Conservation (phyloP, 768 basidiomycete species). For the Leccinellum albellum region DNA sequence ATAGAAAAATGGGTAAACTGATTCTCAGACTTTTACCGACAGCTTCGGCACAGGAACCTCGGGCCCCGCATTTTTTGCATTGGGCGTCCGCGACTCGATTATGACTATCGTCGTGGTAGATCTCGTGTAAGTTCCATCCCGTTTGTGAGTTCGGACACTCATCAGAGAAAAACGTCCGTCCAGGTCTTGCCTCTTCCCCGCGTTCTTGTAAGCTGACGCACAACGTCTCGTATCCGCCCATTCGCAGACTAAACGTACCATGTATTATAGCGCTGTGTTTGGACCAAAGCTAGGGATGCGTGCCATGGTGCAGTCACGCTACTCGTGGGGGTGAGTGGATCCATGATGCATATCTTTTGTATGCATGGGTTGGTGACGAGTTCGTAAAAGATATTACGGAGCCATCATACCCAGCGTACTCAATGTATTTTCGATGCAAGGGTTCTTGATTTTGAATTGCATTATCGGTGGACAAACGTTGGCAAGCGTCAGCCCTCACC, state of each 20-base stretch:
- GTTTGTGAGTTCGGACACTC: neutral
- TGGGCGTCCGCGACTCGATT: slow-evolving; percentile 42
- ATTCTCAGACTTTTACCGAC: neutral
- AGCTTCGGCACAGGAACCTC: slow-evolving; percentile 49
- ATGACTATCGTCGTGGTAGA: slow-evolving; percentile 42
- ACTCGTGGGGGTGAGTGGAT: slow-evolving; percentile 45
- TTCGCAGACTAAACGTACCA: neutral
- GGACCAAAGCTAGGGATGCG: slow-evolving; percentile 54
- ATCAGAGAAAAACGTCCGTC: neutral
- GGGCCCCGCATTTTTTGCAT: slow-evolving; percentile 47
- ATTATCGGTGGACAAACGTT: slow-evolving; percentile 64
- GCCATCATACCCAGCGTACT: slow-evolving; percentile 40
- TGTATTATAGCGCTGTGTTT: slow-evolving; percentile 39
- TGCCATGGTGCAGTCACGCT: slow-evolving; percentile 57
- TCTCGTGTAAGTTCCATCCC: slow-evolving; percentile 34
- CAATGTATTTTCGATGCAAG: slow-evolving; percentile 49
- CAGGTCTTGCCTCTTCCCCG: slow-evolving; percentile 35
- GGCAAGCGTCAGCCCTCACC: slow-evolving; percentile 40
- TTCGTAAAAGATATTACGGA: slow-evolving; percentile 35
- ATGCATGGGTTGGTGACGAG: neutral
- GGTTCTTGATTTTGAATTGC: slow-evolving; percentile 55
- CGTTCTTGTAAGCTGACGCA: slow-evolving; percentile 33
- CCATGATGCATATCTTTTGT: slow-evolving; percentile 2
- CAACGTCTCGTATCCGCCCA: neutral
- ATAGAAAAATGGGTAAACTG: neutral